Evolutionary conservation across 1,284 basidiomycete genomes (phyloP).

Genomic region (Leucoagaricus sp.): DNA sequence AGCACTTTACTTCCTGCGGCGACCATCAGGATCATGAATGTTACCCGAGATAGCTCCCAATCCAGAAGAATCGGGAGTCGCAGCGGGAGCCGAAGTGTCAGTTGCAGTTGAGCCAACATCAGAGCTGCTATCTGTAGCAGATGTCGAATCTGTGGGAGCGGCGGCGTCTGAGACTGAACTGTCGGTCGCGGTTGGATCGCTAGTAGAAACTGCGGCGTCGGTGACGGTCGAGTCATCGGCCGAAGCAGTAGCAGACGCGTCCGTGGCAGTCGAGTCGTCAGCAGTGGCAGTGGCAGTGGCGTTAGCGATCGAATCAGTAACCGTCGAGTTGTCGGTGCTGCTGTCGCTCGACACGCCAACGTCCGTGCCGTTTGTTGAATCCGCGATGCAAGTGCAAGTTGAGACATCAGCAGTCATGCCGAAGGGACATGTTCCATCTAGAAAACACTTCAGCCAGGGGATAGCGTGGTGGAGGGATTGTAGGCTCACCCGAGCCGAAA

Average conservation of each 20-base stretch:
- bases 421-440: slow-evolving; percentile 43
- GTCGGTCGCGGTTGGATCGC: slow-evolving; percentile 7
- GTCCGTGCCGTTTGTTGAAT: neutral
- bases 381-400: slow-evolving; percentile 24
- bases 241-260: slow-evolving; percentile 2
- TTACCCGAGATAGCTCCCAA: slow-evolving; percentile 28
- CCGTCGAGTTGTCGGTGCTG: slow-evolving; percentile 13
- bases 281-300: slow-evolving; percentile 10
- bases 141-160: slow-evolving; percentile 11
- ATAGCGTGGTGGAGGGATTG: neutral
- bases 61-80: slow-evolving; percentile 7
- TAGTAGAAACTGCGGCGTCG: slow-evolving; percentile 13
- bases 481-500: slow-evolving; percentile 35
- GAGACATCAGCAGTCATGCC: slow-evolving; percentile 35
- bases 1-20: slow-evolving; percentile 12
- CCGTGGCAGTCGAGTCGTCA: slow-evolving; percentile 7
- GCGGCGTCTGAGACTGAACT: neutral
- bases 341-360: slow-evolving; percentile 2
- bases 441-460: neutral
- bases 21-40: slow-evolving; percentile 30
- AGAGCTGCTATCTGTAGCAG: slow-evolving; percentile 1
- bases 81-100: slow-evolving; percentile 15
- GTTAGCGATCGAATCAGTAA: neutral
- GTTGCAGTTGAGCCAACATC: slow-evolving; percentile 20
- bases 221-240: slow-evolving; percentile 15